Percentiles rank a stretch among this genome's conserved stretches.
Conservation (phyloP, 257 asterid genomes). For the Anisodus tanguticus region DNA sequence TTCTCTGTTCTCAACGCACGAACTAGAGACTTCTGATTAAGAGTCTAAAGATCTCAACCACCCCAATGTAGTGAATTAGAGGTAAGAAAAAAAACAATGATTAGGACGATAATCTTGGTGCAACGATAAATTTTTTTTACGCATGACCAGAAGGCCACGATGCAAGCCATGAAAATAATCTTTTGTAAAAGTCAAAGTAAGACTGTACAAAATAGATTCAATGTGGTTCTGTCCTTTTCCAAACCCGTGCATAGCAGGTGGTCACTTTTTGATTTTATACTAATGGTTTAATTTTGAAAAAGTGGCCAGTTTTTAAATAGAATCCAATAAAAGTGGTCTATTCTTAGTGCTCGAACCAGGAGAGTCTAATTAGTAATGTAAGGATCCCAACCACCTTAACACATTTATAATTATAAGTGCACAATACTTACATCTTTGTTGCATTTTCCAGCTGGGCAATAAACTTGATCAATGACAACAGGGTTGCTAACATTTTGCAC, state of each 20-base stretch:
- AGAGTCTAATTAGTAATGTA: neutral
- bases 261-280: neutral
- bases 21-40: neutral
- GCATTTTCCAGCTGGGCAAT: constrained; percentile 39
- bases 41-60: neutral
- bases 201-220: neutral
- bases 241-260: neutral
- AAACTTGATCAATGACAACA: constrained; percentile 44
- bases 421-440: constrained; percentile 21
- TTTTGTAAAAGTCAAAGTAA: too few species aligned
- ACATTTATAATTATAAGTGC: neutral
- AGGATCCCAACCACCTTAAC: neutral
- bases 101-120: too few species aligned
- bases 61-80: neutral
- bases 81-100: too few species aligned
- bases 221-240: neutral
- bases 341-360: neutral
- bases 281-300: neutral
- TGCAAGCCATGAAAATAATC: too few species aligned
- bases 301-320: neutral
- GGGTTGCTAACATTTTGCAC: constrained; percentile 46
- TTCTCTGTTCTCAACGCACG: neutral
- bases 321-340: neutral
- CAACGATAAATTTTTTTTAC: too few species aligned
- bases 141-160: too few species aligned